Evolutionary conservation across 768 basidiomycete species (phyloP), one percentile per base, ranked within the genome.

Genomic region (Agaricus subrufescens): DNA sequence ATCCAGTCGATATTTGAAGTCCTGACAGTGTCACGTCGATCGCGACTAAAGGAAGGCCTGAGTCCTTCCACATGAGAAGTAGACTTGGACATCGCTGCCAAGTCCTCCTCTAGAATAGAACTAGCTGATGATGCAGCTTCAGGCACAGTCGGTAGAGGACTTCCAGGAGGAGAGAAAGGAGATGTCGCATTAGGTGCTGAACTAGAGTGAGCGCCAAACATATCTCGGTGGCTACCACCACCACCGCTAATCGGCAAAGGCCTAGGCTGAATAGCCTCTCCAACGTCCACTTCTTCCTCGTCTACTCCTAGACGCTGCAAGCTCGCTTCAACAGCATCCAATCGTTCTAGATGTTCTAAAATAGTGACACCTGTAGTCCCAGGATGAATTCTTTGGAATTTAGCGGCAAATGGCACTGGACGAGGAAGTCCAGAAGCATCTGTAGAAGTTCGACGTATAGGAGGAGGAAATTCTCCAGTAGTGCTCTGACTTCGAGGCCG

Each of bases 321-420:
- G 60, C 88, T 84, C 7, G 89, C 87, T 61, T 92, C 89, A 15
- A 89, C 89, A 14, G 83, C 86, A 65, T 94, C 92, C 46, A 94
- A 70, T 46, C 89, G 83, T 65, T 94, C 92, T 61, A 94, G 76
- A 61, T 93, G 91, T 63, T 91, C 89, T 38, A 94, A 76, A 47
- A 94, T 86, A 9, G 84, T 87, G 26, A 94, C 91, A 10, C 92
- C 92, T 0, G 90, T 93, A 29, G 90, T 91, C 38, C 88, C 89
- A 46, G 90, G 90, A 65, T 91, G 88, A 34, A 92, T 85, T 47
- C 85, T 81, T 65, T 87, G 83, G 69, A 89, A 89, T 70, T 91
- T 92, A n/a, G 85, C 81, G 11, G 85, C 84, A 67, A 93, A 91
- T 3, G 90, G 88, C 12, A 93, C 86, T 0, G 91, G 91, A 34